These are phyloP conservation scores for Rugonectria rugulosa DNA, from an alignment of 2,329 filamentous ascomycete genomes.

Conservation along the genomic window DNA sequence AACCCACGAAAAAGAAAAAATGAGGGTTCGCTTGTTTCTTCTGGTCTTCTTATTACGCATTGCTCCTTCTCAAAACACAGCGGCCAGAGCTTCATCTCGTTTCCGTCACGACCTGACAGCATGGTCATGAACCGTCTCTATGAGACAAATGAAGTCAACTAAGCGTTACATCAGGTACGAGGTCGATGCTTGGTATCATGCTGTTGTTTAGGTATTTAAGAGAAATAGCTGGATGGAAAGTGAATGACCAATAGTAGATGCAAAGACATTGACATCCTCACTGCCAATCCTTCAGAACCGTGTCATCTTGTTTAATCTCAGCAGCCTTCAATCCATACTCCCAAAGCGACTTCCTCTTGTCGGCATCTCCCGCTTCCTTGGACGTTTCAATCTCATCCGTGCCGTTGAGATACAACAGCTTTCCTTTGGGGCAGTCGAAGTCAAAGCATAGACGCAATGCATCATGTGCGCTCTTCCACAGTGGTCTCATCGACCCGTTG, in stretches of 20 bases:
- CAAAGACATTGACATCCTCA: slow-evolving; percentile 24
- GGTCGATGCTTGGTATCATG: too few species aligned
- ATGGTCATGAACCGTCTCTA: too few species aligned
- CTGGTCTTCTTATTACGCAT: not conserved
- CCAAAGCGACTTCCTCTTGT: slow-evolving; percentile 44
- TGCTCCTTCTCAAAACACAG: too few species aligned
- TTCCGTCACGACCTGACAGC: too few species aligned
- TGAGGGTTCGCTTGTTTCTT: not conserved
- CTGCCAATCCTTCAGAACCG: slow-evolving; percentile 38
- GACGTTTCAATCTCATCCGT: slow-evolving; percentile 38
- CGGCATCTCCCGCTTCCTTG: slow-evolving; percentile 41
- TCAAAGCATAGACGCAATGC: slow-evolving; percentile 43
- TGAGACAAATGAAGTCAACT: too few species aligned
- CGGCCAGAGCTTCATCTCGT: too few species aligned
- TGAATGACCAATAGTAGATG: too few species aligned
- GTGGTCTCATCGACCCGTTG: slow-evolving; percentile 42
- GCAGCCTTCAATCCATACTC: slow-evolving; percentile 38
- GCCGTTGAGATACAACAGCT: slow-evolving; percentile 46
- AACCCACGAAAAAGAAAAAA: not conserved
- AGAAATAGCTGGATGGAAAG: not conserved
- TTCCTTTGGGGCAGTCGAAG: slow-evolving; percentile 36
- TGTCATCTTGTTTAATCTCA: slow-evolving; percentile 37
- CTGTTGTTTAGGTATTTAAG: too few species aligned
- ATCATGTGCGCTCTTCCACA: slow-evolving; percentile 45
- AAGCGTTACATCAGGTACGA: too few species aligned